Evolutionary conservation across 2,329 filamentous ascomycete species (phyloP), one percentile per base, ranked within the genome.

Genomic region (Epichloe gansuensis): DNA sequence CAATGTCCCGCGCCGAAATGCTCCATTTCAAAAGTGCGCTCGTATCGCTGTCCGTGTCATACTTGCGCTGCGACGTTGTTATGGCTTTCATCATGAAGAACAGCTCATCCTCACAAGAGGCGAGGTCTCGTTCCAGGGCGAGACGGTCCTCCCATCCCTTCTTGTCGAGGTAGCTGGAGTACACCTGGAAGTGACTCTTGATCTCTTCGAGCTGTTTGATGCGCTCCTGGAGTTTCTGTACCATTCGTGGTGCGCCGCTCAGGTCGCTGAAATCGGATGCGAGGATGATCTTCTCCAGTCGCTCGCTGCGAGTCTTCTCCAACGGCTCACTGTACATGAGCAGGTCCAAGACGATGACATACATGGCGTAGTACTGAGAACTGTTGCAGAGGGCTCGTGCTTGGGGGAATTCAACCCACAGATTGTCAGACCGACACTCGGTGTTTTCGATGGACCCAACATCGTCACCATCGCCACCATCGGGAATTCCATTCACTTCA

Each of bases 11-110:
- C 2, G 90, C 90, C n/a, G 88, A 86, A 54, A 98, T 89, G 65
- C 89, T 93, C 86, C 91, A 96, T 60, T 88, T 85, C 51, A 98
- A 69, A 42, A 96, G 74, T 5, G 90, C 90, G 55, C 81, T 91
- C 53, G 83, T 85, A 57, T 89, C 80, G 6, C 82, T 81, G 48
- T 81, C 75, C 46, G 62, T 60, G 79, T 95, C 89, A 57, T 82
- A 83, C 65, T 91, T 93, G 55, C 90, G 79, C 68, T 98, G 93
- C 5, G 91, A 94, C 3, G 90, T 94, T 1, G 93, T 98, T 65
- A 98, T 98, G 41, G 93, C 94, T 63, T 98, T 97, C 93, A 98
- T 97, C 75, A 98, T 87, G 72, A 98, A 98, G 76, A 98, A 99
- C 8, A 99, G 72, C 67, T 99, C 94, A 62, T 98, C 93, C 66